These are phyloP conservation scores for Boletales sp. DNA, from an alignment of 768 basidiomycete species.

Conservation along the genomic window DNA sequence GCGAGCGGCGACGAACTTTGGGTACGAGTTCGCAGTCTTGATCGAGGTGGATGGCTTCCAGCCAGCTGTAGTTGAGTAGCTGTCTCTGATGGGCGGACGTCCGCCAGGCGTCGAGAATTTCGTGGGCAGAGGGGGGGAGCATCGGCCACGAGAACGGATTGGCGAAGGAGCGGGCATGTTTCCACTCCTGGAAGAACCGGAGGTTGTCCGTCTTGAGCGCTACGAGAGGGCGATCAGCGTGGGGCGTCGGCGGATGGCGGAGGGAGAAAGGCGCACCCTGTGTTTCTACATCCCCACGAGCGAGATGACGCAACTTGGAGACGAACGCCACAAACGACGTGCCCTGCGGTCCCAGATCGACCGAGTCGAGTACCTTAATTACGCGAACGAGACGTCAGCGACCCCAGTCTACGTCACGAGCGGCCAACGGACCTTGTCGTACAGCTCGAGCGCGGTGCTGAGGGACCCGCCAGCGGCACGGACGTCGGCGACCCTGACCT, in stretches of 20 bases:
- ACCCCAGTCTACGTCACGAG: not conserved
- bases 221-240: constrained; percentile 2
- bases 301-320: constrained; percentile 19
- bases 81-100: constrained; percentile 23
- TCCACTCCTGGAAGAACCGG: constrained; percentile 31
- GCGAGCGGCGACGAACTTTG: constrained; percentile 11
- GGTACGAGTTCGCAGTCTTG: constrained; percentile 21
- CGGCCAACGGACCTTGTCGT: constrained; percentile 25
- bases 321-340: constrained; percentile 25
- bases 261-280: constrained; percentile 20
- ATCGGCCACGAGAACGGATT: constrained; percentile 33
- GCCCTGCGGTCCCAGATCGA: constrained; percentile 12
- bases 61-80: constrained; percentile 29
- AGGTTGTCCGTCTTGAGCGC: constrained; percentile 19
- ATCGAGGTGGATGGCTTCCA: constrained; percentile 28
- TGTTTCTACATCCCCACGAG: constrained; percentile 22
- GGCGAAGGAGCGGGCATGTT: constrained; percentile 29
- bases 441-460: constrained; percentile 26
- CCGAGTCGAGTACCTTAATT: constrained; percentile 21
- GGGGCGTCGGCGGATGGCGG: not conserved
- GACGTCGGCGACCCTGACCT: constrained; percentile 31
- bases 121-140: constrained; percentile 23
- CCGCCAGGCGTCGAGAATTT: constrained; percentile 27
- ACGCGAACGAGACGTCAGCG: not conserved
- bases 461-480: constrained; percentile 29